phyloP scores from a whole-genome alignment of 371 early-diverging fungal species.

The Capillidium rhysosporum region DNA sequence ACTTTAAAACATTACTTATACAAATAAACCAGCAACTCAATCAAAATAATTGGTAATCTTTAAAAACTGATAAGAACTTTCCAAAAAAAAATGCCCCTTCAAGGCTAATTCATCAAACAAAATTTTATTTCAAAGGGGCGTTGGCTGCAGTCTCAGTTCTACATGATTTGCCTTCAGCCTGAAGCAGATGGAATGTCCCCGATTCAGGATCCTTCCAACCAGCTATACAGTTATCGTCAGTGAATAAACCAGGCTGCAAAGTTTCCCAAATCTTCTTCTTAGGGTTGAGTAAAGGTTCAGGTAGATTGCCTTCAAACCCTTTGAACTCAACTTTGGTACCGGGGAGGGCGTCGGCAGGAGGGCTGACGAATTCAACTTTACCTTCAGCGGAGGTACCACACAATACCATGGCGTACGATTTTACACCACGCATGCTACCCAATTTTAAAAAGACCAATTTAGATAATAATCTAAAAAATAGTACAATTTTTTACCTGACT shows the following conservation, averaged over 20 bases:
- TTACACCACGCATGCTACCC: constrained; percentile 90
- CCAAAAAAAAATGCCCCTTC: too few relatives aligned
- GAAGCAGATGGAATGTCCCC: constrained; percentile 32
- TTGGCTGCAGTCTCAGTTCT: constrained; percentile 35
- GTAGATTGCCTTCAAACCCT: constrained; percentile 57
- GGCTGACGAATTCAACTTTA: constrained; percentile 76
- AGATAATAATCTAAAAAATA: neutral
- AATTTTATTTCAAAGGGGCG: constrained; percentile 50
- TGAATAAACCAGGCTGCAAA: constrained; percentile 81
- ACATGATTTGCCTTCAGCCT: constrained; percentile 29
- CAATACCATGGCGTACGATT: constrained; percentile 88
- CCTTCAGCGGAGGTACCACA: constrained; percentile 74
- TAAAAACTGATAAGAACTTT: too few relatives aligned
- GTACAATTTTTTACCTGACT: constrained; percentile 18
- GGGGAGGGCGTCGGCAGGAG: constrained; percentile 65
- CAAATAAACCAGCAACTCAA: too few relatives aligned
- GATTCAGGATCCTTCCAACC: constrained; percentile 41
- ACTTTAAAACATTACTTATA: too few relatives aligned
- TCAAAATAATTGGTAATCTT: too few relatives aligned
- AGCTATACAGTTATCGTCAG: constrained; percentile 58
- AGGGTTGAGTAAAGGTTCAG: constrained; percentile 78
- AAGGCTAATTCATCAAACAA: too few relatives aligned
- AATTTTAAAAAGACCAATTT: neutral
- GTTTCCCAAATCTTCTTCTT: constrained; percentile 96
- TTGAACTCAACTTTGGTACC: constrained; percentile 84